phyloP scores from a whole-genome alignment of 768 basidiomycete species.

The Pleurotus sapidus region DNA sequence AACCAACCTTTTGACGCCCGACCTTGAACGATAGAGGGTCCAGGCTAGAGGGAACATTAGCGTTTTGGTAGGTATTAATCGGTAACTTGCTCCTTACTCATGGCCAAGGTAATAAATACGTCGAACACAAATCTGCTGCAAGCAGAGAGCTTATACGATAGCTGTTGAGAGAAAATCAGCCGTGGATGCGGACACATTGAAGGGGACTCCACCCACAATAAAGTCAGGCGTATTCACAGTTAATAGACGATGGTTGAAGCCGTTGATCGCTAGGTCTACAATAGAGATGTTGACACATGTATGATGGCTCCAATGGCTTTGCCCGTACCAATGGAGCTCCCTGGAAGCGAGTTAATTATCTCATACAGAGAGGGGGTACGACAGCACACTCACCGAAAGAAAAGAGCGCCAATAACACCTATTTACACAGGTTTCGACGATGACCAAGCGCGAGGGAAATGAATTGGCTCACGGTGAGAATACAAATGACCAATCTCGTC shows the following conservation, averaged over 20 bases:
- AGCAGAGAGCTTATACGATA: background rate
- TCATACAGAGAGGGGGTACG: too few relatives aligned
- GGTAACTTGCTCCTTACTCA: background rate
- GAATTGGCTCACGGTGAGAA: background rate
- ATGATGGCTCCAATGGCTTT: background rate
- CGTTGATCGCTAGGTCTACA: too few relatives aligned
- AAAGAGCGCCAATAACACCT: background rate
- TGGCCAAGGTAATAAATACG: background rate
- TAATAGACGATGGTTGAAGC: background rate
- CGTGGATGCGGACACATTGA: background rate
- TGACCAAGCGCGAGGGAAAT: background rate
- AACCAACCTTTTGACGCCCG: background rate
- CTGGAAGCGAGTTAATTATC: background rate
- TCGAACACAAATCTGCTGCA: background rate
- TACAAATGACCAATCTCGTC: background rate
- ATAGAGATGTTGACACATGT: too few relatives aligned
- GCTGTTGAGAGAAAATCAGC: background rate
- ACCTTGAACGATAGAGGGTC: background rate
- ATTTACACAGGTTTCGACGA: background rate
- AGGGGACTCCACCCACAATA: background rate
- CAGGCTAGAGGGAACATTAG: background rate
- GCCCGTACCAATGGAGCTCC: background rate
- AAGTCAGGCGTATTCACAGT: background rate
- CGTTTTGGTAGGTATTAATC: background rate
- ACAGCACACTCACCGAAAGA: background rate